Evolutionary conservation across 352 stramenopile species (phyloP), one percentile per base, ranked within the genome.

Genomic region (Globisporangium mamillatum): DNA sequence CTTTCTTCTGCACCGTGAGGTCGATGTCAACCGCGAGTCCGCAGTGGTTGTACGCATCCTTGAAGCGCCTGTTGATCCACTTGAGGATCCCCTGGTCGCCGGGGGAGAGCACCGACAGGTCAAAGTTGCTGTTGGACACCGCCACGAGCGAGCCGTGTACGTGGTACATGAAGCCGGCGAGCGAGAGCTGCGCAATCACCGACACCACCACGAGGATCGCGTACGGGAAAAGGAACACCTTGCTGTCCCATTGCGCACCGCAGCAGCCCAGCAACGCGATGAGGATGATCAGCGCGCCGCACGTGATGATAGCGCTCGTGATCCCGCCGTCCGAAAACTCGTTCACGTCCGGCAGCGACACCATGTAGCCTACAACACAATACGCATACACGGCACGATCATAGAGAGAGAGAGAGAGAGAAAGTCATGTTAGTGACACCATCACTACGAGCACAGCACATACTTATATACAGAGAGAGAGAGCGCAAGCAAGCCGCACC

Each of bases 221-320:
- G 73, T 92, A 94, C 41, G 87, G 87, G 59, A 91, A 94, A 24
- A 94, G 64, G 73, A 94, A 94, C 5, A 91, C 76, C 67, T 94
- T 94, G 82, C 81, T 92, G 64, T 94, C 87, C 84, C 83, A 92
- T 70, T 94, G 87, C 59, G 87, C 87, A 29, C 87, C 87, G 59
- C 87, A 94, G 69, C 87, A 93, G 69, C 87, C 87, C 3, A 94
- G 71, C 36, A 92, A 53, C 12, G 84, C 83, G 66, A 94, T 92
- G 25, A 92, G 66, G 25, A 94, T 79, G 69, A 94, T 93, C 20
- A 94, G 67, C 34, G 81, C 73, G 67, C 87, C 87, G 63, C 85
- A 94, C 70, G 76, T 91, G 75, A 93, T 91, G 70, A 94, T 84
- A 56, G 87, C 84, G 32, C 81, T 86, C 59, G 87, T 82, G 63